phyloP scores from a whole-genome alignment of 2,329 filamentous ascomycete species.

The Sphaerulina musiva region DNA sequence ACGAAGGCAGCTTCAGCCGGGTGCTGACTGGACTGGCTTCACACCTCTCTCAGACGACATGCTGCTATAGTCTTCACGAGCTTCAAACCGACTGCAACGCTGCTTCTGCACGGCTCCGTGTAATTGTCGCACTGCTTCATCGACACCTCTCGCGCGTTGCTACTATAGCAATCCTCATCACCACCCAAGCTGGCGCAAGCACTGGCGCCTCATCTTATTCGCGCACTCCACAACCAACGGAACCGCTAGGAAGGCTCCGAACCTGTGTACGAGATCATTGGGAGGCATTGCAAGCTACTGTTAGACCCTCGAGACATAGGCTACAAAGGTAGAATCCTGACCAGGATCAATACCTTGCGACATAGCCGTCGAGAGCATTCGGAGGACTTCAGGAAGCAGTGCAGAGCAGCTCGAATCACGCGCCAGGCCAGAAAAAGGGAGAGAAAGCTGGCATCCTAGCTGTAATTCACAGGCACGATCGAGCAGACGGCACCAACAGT shows the following conservation, averaged over 20 bases:
- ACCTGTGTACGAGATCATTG: background rate
- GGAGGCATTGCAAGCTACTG: constrained; percentile 5
- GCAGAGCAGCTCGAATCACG: background rate
- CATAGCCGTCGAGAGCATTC: constrained; percentile 4
- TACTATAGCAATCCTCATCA: background rate
- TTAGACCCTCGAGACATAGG: constrained; percentile 5
- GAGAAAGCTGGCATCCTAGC: background rate
- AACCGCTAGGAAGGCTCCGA: constrained; percentile 1
- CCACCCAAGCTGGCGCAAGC: constrained; percentile 1
- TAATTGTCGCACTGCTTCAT: too few species aligned
- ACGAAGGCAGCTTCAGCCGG: background rate
- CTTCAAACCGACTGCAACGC: too few species aligned
- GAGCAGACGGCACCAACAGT: background rate
- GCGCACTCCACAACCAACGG: background rate
- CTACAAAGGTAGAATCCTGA: constrained; percentile 6
- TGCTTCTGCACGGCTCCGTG: too few species aligned
- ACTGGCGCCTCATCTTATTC: background rate
- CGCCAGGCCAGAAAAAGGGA: background rate
- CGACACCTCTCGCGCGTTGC: too few species aligned
- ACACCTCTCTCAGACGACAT: too few species aligned
- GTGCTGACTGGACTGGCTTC: background rate
- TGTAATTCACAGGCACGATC: background rate
- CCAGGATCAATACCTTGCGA: constrained; percentile 4
- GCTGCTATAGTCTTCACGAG: too few species aligned
- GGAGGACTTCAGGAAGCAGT: constrained; percentile 4